Evolutionary conservation across 139 green algal genomes (phyloP), one percentile per base, ranked within the genome.

Genomic region (Picochlorum sp.): DNA sequence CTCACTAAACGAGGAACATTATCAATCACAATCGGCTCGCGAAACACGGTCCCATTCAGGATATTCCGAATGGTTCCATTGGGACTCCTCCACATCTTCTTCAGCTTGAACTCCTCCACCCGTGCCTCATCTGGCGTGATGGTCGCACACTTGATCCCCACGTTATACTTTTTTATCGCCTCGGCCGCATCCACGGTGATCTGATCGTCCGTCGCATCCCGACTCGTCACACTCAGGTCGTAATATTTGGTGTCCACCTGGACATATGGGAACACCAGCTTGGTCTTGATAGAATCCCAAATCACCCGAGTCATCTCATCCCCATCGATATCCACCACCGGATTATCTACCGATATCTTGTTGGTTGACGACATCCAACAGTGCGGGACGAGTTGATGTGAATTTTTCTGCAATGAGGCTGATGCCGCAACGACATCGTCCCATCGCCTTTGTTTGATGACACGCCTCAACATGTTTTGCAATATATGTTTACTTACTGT

Each of bases 121-220:
- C 92, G 80, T 2, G 80, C 89, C 78, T 97, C 92, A 64, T 98
- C 92, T 2, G 92, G 92, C 0, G 92, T 98, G 83, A 98, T 98
- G 45, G 92, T 98, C 6, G 92, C 92, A 63, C 92, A 98, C 79
- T 98, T 98, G 78, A 98, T 94, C 63, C 92, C 92, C 57, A 97
- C 90, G 21, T 86, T 87, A 69, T 89, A 79, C 66, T 84, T 83
- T 82, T 86, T 73, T 57, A 89, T 90, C 26, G 89, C 89, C 20
- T 95, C 55, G 3, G 89, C 90, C 11, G 87, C 86, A 30, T 96
- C 89, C 5, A 89, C 62, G 2, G 89, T 97, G 57, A 96, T 78
- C 62, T 90, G 67, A 70, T 96, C 90, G 57, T 97, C 70, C 49
- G 77, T 83, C 3, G 62, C 67, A 49, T 96, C 90, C 2, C 90